Percentiles rank a stretch among this genome's conserved stretches.
Evolutionary conservation across 345 rosid species (phyloP).

Genomic region (Geranium rotundifolium): DNA sequence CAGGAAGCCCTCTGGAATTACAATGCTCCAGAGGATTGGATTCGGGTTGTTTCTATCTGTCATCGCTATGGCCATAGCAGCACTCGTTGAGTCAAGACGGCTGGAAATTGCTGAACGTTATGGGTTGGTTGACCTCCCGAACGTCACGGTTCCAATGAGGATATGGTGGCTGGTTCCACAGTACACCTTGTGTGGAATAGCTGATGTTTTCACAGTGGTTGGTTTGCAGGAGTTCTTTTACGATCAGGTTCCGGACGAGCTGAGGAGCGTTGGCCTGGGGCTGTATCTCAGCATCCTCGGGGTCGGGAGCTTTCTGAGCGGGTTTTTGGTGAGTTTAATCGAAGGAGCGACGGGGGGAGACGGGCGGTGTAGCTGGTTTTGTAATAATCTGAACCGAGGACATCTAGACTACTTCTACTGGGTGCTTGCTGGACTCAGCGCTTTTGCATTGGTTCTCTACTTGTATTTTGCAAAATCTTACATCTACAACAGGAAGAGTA

Average conservation of each 20-base stretch:
- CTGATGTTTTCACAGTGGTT: constrained; percentile 49
- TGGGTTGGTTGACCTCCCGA: constrained; percentile 32
- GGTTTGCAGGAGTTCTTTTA: constrained; percentile 66
- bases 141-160: constrained; percentile 42
- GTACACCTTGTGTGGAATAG: constrained; percentile 34
- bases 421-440: constrained; percentile 39
- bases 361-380: constrained; percentile 40
- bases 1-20: constrained; percentile 39
- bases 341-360: constrained; percentile 33
- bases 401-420: constrained; percentile 57
- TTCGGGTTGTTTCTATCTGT: constrained; percentile 38
- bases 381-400: constrained; percentile 39
- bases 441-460: constrained; percentile 24
- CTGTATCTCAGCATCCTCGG: constrained; percentile 55
- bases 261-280: constrained; percentile 50
- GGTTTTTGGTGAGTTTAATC: constrained; percentile 38
- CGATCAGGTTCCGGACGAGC: constrained; percentile 43
- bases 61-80: constrained; percentile 32
- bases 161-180: constrained; percentile 67
- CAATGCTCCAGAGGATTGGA: constrained; percentile 67
- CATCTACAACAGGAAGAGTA: constrained; percentile 19
- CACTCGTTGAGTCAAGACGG: constrained; percentile 41
- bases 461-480: constrained; percentile 32
- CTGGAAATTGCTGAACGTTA: constrained; percentile 31
- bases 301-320: constrained; percentile 47